Evolutionary conservation across 768 basidiomycete genomes (phyloP).

Genomic region (Tricholoma furcatifolium): DNA sequence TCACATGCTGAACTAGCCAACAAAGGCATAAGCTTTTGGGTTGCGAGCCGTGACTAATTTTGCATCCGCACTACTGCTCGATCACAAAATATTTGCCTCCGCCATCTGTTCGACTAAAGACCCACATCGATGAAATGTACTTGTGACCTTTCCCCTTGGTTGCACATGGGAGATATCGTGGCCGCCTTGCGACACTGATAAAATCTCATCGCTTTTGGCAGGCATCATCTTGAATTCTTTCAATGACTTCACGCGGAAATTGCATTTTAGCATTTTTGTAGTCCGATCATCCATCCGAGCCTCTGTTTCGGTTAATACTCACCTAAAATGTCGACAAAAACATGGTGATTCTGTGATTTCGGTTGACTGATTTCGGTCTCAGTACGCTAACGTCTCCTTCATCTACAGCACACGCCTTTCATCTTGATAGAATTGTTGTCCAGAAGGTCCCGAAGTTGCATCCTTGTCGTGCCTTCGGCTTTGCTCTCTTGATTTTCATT

Average conservation of each 20-base stretch:
- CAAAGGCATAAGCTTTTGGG: not conserved
- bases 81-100: conserved; percentile 12
- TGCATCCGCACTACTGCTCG: conserved; percentile 10
- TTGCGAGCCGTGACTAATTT: not conserved
- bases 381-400: conserved; percentile 12
- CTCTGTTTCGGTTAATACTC: conserved; percentile 14
- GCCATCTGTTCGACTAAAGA: conserved; percentile 4
- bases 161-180: not conserved
- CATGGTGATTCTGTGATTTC: conserved; percentile 6
- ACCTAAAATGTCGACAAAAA: conserved; percentile 7
- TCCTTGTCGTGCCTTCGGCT: conserved; percentile 10
- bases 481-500: conserved; percentile 16
- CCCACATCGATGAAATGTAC: conserved; percentile 1
- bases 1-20: not conserved
- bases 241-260: conserved; percentile 12
- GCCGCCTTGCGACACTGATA: not conserved
- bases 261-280: conserved; percentile 20
- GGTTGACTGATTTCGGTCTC: conserved; percentile 16
- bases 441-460: conserved; percentile 14
- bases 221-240: not conserved
- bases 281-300: conserved; percentile 10
- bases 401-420: conserved; percentile 10
- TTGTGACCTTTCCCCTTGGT: not conserved
- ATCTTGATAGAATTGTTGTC: conserved; percentile 19
- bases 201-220: not conserved